Evolutionary conservation across 2,329 filamentous ascomycete genomes (phyloP).

Genomic region (Aspergillus eucalypticola): DNA sequence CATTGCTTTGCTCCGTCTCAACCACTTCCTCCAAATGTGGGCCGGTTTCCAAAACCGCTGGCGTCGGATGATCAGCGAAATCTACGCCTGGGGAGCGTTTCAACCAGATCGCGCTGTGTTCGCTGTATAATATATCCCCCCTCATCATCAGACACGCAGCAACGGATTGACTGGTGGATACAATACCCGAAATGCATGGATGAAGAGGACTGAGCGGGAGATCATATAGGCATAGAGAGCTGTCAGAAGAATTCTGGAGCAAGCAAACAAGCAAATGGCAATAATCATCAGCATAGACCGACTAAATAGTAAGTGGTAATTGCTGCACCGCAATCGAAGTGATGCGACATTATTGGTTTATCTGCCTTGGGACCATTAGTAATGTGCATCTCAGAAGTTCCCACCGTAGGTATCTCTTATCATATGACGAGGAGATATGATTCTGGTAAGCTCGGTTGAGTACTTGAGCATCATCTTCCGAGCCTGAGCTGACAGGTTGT

Average conservation of each 20-base stretch:
- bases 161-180: not conserved
- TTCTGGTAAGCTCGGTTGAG: not conserved
- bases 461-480: too few relatives aligned
- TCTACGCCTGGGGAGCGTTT: slow-evolving; percentile 19
- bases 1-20: not conserved
- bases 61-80: slow-evolving; percentile 29
- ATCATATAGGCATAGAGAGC: not conserved
- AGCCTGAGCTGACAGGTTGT: not conserved
- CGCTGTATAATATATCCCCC: not conserved
- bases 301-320: not conserved
- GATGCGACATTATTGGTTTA: not conserved
- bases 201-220: not conserved
- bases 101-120: slow-evolving; percentile 15
- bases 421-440: slow-evolving; percentile 10
- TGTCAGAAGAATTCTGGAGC: not conserved
- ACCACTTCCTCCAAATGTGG: slow-evolving; percentile 11
- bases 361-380: not conserved
- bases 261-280: not conserved
- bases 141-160: not conserved
- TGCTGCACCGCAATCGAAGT: not conserved
- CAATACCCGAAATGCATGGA: not conserved
- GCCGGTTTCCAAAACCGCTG: slow-evolving; percentile 18
- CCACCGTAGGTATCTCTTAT: slow-evolving; percentile 11
- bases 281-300: not conserved
- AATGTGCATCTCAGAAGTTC: not conserved